Percentiles rank a stretch among this genome's conserved stretches.
Evolutionary conservation across 2,329 filamentous ascomycete genomes (phyloP).

Genomic region (Corynespora cassiicola): DNA sequence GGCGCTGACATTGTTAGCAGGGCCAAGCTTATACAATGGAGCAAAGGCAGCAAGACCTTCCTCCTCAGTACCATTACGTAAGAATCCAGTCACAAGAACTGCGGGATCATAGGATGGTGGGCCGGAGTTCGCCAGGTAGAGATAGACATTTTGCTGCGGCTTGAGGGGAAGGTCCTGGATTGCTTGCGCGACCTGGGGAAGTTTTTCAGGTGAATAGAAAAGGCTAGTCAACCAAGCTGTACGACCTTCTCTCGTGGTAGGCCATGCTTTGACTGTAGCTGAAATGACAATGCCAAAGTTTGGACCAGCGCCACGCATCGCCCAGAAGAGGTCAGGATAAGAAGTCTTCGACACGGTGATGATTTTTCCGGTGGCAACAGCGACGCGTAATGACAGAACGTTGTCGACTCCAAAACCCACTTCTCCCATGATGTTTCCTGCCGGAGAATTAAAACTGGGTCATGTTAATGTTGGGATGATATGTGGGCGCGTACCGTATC

Average conservation of each 20-base stretch:
- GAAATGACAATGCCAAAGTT: conserved; percentile 44
- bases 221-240: conserved; percentile 33
- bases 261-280: conserved; percentile 47
- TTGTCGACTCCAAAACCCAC: conserved; percentile 63
- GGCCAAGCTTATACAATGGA: conserved; percentile 43
- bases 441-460: too few species aligned
- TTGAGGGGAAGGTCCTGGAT: conserved; percentile 46
- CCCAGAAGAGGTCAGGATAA: conserved; percentile 44
- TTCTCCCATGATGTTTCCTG: conserved; percentile 59
- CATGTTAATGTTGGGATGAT: too few species aligned
- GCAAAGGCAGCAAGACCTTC: conserved; percentile 42
- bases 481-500: too few species aligned
- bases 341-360: conserved; percentile 33
- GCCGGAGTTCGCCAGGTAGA: conserved; percentile 39
- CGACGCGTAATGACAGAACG: conserved; percentile 40
- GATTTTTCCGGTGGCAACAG: conserved; percentile 34
- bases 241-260: conserved; percentile 25
- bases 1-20: conserved; percentile 16
- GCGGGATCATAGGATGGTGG: conserved; percentile 25
- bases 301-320: conserved; percentile 43
- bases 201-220: conserved; percentile 30
- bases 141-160: conserved; percentile 44
- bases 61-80: conserved; percentile 40
- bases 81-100: conserved; percentile 39
- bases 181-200: conserved; percentile 42